phyloP scores from a whole-genome alignment of 345 rosid species.

The Punica granatum region DNA sequence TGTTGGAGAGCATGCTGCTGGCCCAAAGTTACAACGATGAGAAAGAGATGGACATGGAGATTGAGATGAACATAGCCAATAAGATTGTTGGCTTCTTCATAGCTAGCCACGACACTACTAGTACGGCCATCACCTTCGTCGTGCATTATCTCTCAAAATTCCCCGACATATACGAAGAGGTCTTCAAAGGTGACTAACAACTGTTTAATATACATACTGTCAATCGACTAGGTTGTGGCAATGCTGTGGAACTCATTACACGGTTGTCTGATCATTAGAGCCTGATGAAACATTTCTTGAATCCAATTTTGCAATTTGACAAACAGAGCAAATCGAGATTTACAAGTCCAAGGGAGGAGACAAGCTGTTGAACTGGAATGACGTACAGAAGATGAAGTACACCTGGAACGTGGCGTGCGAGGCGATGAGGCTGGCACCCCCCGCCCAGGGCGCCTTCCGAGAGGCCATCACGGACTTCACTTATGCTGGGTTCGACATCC shows the following conservation, averaged over 20 bases:
- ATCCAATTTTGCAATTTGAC: too few relatives aligned
- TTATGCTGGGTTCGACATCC: background rate
- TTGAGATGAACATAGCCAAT: background rate
- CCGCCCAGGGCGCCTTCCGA: background rate
- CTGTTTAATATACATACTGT: too few relatives aligned
- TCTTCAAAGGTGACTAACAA: background rate
- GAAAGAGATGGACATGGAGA: background rate
- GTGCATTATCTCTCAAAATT: background rate
- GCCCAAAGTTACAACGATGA: background rate
- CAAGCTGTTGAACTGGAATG: background rate
- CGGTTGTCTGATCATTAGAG: too few relatives aligned
- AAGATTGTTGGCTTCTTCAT: background rate
- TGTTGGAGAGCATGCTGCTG: background rate
- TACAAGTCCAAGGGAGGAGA: background rate
- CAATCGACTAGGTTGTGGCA: too few relatives aligned
- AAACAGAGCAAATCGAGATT: background rate
- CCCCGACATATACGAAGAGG: background rate
- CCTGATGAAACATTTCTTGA: too few relatives aligned
- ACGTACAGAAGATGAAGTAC: slow-evolving; percentile 1
- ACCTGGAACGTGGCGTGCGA: background rate
- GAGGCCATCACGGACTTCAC: background rate
- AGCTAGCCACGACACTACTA: background rate
- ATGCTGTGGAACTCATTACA: too few relatives aligned
- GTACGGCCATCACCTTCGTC: background rate
- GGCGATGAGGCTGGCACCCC: background rate